A percentile compares a stretch with the other conserved stretches of the same genome.
These are phyloP conservation scores for Suillus placidus DNA, from an alignment of 768 basidiomycete species.

Conservation along the genomic window DNA sequence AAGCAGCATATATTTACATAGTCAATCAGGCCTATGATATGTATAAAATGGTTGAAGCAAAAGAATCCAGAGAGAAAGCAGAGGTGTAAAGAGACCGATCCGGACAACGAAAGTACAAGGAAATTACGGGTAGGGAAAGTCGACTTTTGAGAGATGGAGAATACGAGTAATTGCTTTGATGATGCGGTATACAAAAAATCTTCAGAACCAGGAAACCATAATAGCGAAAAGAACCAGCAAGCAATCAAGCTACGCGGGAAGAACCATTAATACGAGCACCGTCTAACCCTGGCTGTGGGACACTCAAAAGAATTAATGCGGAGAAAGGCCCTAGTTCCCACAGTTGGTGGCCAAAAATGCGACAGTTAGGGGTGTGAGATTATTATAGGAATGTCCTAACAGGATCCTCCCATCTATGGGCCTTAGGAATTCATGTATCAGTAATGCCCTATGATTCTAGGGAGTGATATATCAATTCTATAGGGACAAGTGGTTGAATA, in stretches of 20 bases:
- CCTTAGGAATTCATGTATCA: too few relatives aligned
- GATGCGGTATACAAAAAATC: constrained; percentile 9
- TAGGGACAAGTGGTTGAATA: too few relatives aligned
- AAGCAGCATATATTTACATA: constrained; percentile 30
- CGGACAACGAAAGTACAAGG: constrained; percentile 6
- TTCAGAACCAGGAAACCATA: background rate
- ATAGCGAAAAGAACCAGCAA: background rate
- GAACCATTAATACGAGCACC: constrained; percentile 26
- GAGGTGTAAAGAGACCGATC: constrained; percentile 16
- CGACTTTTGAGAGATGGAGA: constrained; percentile 8
- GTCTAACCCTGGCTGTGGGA: constrained; percentile 20
- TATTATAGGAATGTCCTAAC: too few relatives aligned
- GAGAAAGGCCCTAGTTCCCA: constrained; percentile 1
- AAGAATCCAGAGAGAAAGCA: constrained; percentile 15
- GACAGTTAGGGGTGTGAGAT: too few relatives aligned
- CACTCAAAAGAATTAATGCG: constrained; percentile 13
- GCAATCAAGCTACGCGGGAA: constrained; percentile 3
- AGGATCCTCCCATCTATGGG: too few relatives aligned
- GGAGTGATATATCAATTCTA: too few relatives aligned
- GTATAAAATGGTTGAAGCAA: constrained; percentile 18
- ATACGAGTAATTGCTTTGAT: constrained; percentile 1
- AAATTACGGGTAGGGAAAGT: constrained; percentile 10
- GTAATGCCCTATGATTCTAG: too few relatives aligned
- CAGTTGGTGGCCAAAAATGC: too few relatives aligned
- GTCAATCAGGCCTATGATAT: constrained; percentile 25